A percentile compares a stretch with the other conserved stretches of the same genome.
Evolutionary conservation across 441 rosid species (phyloP).

Genomic region (Daphne laureola): DNA sequence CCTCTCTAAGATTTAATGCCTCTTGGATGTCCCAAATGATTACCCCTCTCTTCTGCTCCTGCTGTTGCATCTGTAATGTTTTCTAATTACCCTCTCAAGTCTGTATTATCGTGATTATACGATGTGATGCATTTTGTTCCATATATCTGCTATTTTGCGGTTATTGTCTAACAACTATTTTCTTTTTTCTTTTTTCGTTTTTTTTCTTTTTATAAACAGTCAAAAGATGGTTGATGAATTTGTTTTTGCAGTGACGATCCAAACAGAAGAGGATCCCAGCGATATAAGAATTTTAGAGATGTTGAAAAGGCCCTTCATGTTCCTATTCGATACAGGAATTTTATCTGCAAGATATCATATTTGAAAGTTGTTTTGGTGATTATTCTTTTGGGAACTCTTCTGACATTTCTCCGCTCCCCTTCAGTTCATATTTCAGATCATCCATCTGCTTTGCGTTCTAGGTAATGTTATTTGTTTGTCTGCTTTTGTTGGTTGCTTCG

Average conservation of each 20-base stretch:
- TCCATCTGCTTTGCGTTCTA: conserved; percentile 31
- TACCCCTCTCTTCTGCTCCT: too few relatives aligned
- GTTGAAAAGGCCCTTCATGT: conserved; percentile 54
- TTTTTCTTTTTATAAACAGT: too few relatives aligned
- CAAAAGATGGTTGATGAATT: conserved; percentile 3
- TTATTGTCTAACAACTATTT: too few relatives aligned
- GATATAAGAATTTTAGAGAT: conserved; percentile 45
- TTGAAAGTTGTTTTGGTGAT: conserved; percentile 44
- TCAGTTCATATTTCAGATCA: conserved; percentile 52
- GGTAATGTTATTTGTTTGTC: conserved; percentile 26
- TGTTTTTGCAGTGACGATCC: conserved; percentile 42
- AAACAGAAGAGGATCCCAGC: conserved; percentile 38
- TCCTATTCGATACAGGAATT: conserved; percentile 52
- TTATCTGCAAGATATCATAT: conserved; percentile 48
- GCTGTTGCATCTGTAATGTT: too few relatives aligned
- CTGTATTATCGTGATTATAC: too few relatives aligned
- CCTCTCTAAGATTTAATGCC: too few relatives aligned
- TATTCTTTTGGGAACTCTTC: conserved; percentile 50
- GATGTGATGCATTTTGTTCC: too few relatives aligned
- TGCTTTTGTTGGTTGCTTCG: not conserved
- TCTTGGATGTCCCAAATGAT: too few relatives aligned
- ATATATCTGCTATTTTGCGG: not conserved
- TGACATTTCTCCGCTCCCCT: conserved; percentile 59
- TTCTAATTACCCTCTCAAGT: too few relatives aligned
- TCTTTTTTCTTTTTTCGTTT: too few relatives aligned